phyloP scores from a whole-genome alignment of 805 yeast genomes.

The Candida vartiovaarae region DNA sequence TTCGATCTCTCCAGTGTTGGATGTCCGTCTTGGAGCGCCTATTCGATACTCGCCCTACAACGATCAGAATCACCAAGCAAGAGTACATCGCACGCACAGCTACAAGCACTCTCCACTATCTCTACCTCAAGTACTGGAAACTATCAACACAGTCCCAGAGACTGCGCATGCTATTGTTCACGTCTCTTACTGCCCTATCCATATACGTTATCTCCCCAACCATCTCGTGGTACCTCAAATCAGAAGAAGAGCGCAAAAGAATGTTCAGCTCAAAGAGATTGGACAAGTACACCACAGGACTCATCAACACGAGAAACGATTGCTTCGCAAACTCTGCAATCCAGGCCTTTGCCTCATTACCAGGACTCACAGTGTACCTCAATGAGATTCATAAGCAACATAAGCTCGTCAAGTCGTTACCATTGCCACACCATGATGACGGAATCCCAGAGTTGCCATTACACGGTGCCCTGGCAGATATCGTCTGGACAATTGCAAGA shows the following conservation, averaged over 20 bases:
- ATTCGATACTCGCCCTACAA: neutral
- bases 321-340: slow-evolving; percentile 89
- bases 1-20: neutral
- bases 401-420: slow-evolving; percentile 11
- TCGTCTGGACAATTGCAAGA: slow-evolving; percentile 55
- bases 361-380: slow-evolving; percentile 52
- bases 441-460: slow-evolving; percentile 39
- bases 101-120: slow-evolving; percentile 6
- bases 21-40: slow-evolving; percentile 7
- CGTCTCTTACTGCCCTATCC: slow-evolving; percentile 19
- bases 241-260: slow-evolving; percentile 16
- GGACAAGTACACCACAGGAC: slow-evolving; percentile 74
- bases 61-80: slow-evolving; percentile 8
- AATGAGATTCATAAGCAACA: slow-evolving; percentile 27
- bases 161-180: slow-evolving; percentile 19
- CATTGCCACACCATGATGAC: slow-evolving; percentile 8
- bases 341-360: slow-evolving; percentile 67
- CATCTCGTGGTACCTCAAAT: slow-evolving; percentile 13
- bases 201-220: slow-evolving; percentile 28
- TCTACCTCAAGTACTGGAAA: slow-evolving; percentile 21
- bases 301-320: slow-evolving; percentile 75
- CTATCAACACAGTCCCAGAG: slow-evolving; percentile 5
- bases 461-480: slow-evolving; percentile 49
- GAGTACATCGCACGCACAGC: slow-evolving; percentile 11
- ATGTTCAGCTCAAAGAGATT: slow-evolving; percentile 44